Conservation (phyloP, 768 basidiomycete genomes). For the Epithele typhae region DNA sequence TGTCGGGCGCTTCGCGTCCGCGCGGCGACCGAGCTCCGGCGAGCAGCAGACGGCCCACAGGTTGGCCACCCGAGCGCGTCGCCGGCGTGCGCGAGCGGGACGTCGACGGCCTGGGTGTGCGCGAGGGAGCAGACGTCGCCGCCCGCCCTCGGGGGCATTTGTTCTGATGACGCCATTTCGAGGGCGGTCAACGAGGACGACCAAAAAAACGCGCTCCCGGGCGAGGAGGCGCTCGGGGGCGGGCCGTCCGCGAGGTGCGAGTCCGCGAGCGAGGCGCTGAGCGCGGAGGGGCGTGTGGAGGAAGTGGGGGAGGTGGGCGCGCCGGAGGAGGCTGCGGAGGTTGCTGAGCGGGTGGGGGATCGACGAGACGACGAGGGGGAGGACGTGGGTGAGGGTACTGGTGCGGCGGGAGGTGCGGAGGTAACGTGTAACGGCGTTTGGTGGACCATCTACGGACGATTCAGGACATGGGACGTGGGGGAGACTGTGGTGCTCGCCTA, state of each 20-base stretch:
- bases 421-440: conserved; percentile 68
- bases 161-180: too few relatives aligned
- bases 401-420: conserved; percentile 16
- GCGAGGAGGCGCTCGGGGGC: conserved; percentile 17
- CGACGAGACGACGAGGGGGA: conserved; percentile 27
- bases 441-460: conserved; percentile 73
- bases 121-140: conserved; percentile 82
- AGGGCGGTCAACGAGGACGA: too few relatives aligned
- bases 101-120: conserved; percentile 70
- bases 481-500: too few relatives aligned
- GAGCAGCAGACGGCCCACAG: conserved; percentile 81
- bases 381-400: too few relatives aligned
- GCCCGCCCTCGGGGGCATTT: conserved; percentile 74
- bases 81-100: conserved; percentile 73
- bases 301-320: conserved; percentile 1
- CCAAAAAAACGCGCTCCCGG: conserved; percentile 53
- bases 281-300: conserved; percentile 10
- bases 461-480: too few relatives aligned
- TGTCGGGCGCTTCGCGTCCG: conserved; percentile 55
- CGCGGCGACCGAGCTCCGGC: conserved; percentile 62
- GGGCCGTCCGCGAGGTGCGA: conserved; percentile 22
- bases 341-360: conserved; percentile 8
- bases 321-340: conserved; percentile 20
- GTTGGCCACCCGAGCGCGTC: conserved; percentile 72
- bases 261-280: conserved; percentile 23